These are phyloP conservation scores for Amorphotheca resinae DNA, from an alignment of 495 filamentous ascomycete genomes.

Conservation along the genomic window DNA sequence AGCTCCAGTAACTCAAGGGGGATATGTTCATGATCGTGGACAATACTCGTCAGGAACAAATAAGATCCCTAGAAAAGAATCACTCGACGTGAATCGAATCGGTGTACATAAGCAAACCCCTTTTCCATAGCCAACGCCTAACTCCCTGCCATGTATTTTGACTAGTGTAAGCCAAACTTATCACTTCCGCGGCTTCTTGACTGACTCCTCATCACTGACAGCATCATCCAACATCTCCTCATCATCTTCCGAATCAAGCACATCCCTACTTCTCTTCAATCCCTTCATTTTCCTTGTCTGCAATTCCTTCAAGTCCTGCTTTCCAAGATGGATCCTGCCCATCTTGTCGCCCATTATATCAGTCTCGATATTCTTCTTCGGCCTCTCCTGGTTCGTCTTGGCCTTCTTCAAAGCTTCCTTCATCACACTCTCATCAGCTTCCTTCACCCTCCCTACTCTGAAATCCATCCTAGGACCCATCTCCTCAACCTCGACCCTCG, in stretches of 20 bases:
- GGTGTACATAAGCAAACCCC: too few species aligned
- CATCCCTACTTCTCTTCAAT: slow-evolving; percentile 63
- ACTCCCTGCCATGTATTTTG: too few species aligned
- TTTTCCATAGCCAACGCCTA: too few species aligned
- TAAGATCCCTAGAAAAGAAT: too few species aligned
- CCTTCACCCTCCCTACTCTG: slow-evolving; percentile 65
- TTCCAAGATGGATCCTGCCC: slow-evolving; percentile 81
- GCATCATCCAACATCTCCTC: slow-evolving; percentile 26
- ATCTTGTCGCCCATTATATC: slow-evolving; percentile 93
- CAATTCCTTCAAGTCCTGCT: slow-evolving; percentile 74
- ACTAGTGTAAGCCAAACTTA: too few species aligned
- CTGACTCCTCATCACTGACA: slow-evolving; percentile 19
- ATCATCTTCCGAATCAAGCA: slow-evolving; percentile 36
- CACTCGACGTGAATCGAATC: too few species aligned
- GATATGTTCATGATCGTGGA: too few species aligned
- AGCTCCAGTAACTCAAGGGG: too few species aligned
- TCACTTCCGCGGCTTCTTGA: slow-evolving; percentile 6
- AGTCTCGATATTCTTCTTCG: slow-evolving; percentile 91
- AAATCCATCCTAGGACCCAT: slow-evolving; percentile 95
- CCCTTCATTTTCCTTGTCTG: slow-evolving; percentile 99
- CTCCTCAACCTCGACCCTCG: slow-evolving; percentile 85
- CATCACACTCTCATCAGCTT: slow-evolving; percentile 60
- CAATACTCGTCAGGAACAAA: too few species aligned
- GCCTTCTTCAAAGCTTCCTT: slow-evolving; percentile 88
- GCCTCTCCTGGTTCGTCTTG: slow-evolving; percentile 59